These are phyloP conservation scores for Fusarium solani-melongenae DNA, from an alignment of 2,329 filamentous ascomycete genomes.

Conservation along the genomic window DNA sequence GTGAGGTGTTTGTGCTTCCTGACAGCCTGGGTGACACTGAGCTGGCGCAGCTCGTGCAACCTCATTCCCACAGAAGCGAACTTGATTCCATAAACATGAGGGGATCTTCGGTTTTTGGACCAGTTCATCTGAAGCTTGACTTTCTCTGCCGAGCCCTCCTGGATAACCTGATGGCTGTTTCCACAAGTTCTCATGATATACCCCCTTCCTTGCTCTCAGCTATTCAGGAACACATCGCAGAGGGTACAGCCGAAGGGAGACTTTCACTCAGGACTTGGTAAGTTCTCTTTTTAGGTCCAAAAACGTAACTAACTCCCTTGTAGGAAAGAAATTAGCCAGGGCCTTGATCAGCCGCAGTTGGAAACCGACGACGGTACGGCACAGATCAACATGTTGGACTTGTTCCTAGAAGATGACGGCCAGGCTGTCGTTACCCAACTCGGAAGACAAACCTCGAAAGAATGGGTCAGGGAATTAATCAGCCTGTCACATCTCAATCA, in stretches of 20 bases:
- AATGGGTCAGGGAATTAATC: constrained; percentile 39
- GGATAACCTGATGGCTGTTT: constrained; percentile 26
- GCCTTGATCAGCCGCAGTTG: constrained; percentile 1
- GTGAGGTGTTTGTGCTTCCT: constrained; percentile 50
- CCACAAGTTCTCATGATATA: constrained; percentile 36
- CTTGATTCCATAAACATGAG: not conserved
- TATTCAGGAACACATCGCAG: constrained; percentile 42
- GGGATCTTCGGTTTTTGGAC: constrained; percentile 16
- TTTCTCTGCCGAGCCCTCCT: constrained; percentile 36
- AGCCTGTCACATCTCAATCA: constrained; percentile 44
- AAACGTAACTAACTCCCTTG: constrained; percentile 4
- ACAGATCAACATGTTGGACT: constrained; percentile 43
- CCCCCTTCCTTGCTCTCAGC: constrained; percentile 41
- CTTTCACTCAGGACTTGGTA: constrained; percentile 51
- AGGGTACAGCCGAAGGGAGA: constrained; percentile 38
- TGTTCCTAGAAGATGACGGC: constrained; percentile 43
- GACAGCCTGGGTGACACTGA: constrained; percentile 47
- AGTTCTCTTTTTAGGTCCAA: constrained; percentile 1
- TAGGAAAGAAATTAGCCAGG: constrained; percentile 43
- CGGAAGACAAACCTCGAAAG: constrained; percentile 37
- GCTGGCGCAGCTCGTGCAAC: constrained; percentile 35
- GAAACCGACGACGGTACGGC: constrained; percentile 33
- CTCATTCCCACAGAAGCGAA: not conserved
- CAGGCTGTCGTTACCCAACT: constrained; percentile 47
- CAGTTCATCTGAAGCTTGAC: constrained; percentile 40